Conservation (phyloP, 495 filamentous ascomycete genomes). For the Tuber calosporum region DNA sequence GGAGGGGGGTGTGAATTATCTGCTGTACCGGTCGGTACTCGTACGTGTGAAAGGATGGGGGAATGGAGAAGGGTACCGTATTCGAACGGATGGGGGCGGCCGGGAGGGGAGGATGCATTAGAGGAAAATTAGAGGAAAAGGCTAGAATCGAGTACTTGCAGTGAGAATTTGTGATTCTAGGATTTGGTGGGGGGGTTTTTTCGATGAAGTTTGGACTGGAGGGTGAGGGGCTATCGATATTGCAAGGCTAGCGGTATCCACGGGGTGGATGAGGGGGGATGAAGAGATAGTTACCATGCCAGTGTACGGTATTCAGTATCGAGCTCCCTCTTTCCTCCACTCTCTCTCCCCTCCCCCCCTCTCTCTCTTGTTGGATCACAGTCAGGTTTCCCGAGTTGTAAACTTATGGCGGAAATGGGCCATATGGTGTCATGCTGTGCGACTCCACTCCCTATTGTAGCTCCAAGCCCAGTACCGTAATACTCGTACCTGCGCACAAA, state of each 20-base stretch:
- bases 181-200: neutral
- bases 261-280: neutral
- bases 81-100: neutral
- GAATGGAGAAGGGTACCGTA: too few species aligned
- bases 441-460: neutral
- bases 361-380: neutral
- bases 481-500: too few species aligned
- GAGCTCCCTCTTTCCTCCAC: neutral
- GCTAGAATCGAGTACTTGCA: neutral
- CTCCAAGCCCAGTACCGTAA: too few species aligned
- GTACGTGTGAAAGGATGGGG: neutral
- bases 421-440: neutral
- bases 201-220: neutral
- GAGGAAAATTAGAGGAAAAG: neutral
- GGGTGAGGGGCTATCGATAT: neutral
- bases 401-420: neutral
- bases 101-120: neutral
- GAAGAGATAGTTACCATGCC: neutral
- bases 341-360: too few species aligned
- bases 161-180: constrained; percentile 1
- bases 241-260: neutral
- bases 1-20: neutral
- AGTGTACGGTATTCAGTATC: neutral
- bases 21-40: too few species aligned
- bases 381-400: neutral